A percentile compares a stretch with the other conserved stretches of the same genome.
These are phyloP conservation scores for Chaetoceros tenuissimus DNA, from an alignment of 108 stramenopile genomes.

Conservation along the genomic window DNA sequence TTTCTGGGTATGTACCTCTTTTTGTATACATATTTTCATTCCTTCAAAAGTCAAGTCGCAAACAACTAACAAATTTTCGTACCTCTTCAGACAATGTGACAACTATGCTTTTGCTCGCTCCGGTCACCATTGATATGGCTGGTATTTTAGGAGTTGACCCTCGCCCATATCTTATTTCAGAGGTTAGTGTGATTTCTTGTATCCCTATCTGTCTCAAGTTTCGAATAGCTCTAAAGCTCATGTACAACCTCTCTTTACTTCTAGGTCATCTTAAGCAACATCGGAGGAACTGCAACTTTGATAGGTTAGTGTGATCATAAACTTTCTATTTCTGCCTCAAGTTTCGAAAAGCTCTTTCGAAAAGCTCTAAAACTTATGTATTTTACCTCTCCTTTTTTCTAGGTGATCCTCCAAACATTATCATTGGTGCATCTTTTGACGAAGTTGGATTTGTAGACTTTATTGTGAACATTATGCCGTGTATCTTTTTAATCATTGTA, in stretches of 20 bases:
- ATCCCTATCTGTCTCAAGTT: too few species aligned
- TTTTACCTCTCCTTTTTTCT: too few species aligned
- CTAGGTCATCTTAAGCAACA: slow-evolving; percentile 42
- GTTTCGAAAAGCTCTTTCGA: too few species aligned
- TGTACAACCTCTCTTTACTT: too few species aligned
- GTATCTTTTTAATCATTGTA: slow-evolving; percentile 40
- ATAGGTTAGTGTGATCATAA: slow-evolving; percentile 27
- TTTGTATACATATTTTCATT: too few species aligned
- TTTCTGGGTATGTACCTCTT: too few species aligned
- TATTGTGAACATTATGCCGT: slow-evolving; percentile 43
- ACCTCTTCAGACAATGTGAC: slow-evolving; percentile 63
- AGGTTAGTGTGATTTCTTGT: too few species aligned
- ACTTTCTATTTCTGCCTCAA: too few species aligned
- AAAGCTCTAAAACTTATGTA: too few species aligned
- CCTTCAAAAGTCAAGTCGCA: too few species aligned
- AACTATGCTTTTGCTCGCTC: slow-evolving; percentile 50
- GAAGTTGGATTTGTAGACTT: slow-evolving; percentile 65
- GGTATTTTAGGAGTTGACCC: slow-evolving; percentile 45
- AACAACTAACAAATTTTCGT: too few species aligned
- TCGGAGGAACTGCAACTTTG: slow-evolving; percentile 57
- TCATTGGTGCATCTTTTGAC: slow-evolving; percentile 47
- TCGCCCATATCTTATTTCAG: slow-evolving; percentile 44
- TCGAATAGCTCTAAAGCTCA: too few species aligned
- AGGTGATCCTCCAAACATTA: slow-evolving; percentile 48
- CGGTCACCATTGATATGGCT: slow-evolving; percentile 67